Conservation (phyloP, 768 basidiomycete species). For the Omphalotus guepiniiformis region DNA sequence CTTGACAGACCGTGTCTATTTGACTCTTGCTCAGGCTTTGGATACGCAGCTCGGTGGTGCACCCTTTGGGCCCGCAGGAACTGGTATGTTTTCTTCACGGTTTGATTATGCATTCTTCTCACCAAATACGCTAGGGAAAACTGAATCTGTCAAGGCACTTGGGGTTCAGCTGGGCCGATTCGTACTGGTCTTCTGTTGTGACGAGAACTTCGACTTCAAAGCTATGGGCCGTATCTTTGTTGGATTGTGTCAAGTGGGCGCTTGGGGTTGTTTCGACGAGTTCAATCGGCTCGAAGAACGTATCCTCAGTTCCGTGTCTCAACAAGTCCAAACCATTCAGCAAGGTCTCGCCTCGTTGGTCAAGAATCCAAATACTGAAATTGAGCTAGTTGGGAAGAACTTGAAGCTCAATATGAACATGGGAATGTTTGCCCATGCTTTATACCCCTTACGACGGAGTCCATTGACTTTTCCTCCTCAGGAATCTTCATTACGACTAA, state of each 20-base stretch:
- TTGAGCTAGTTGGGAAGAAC: slow-evolving; percentile 93
- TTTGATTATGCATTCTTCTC: slow-evolving; percentile 7
- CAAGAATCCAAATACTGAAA: slow-evolving; percentile 84
- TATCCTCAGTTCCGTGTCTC: slow-evolving; percentile 95
- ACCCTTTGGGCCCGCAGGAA: slow-evolving; percentile 98
- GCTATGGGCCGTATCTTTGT: slow-evolving; percentile 99
- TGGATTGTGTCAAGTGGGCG: slow-evolving; percentile 97
- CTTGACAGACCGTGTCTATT: slow-evolving; percentile 93
- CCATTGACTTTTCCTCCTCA: slow-evolving; percentile 22
- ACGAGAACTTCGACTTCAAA: slow-evolving; percentile 99
- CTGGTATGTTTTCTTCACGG: slow-evolving; percentile 58
- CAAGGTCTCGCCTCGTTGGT: slow-evolving; percentile 84
- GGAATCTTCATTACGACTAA: slow-evolving; percentile 99
- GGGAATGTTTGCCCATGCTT: slow-evolving; percentile 41
- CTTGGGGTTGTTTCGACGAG: slow-evolving; percentile 98
- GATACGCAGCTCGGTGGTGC: slow-evolving; percentile 94
- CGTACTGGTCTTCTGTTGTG: slow-evolving; percentile 99
- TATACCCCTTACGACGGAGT: slow-evolving; percentile 1
- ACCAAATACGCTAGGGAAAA: slow-evolving; percentile 64
- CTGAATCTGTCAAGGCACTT: slow-evolving; percentile 98
- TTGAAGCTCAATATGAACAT: slow-evolving; percentile 93
- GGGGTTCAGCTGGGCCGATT: slow-evolving; percentile 97
- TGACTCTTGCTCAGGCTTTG: slow-evolving; percentile 93
- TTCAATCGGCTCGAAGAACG: slow-evolving; percentile 98
- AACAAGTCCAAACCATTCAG: slow-evolving; percentile 98